Percentiles rank a stretch among this genome's conserved stretches.
phyloP scores from a whole-genome alignment of 2,329 filamentous ascomycete genomes.

The Ascochyta viciae-villosae region DNA sequence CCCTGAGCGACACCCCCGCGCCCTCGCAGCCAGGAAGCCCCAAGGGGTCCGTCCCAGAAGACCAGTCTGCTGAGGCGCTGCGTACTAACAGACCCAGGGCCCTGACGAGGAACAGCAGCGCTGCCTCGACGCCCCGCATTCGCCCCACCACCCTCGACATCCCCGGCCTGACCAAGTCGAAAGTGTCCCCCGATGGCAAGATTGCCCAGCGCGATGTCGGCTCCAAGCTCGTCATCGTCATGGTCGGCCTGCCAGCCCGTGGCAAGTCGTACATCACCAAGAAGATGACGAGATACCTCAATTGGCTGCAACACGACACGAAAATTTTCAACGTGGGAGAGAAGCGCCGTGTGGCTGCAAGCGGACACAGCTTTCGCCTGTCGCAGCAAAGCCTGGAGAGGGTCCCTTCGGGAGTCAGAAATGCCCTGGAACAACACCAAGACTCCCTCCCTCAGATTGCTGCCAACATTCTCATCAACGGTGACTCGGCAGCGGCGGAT shows the following conservation, averaged over 20 bases:
- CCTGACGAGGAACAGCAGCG: conserved; percentile 75
- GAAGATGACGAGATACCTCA: conserved; percentile 92
- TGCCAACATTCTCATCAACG: conserved; percentile 66
- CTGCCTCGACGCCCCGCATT: conserved; percentile 76
- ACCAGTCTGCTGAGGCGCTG: conserved; percentile 17
- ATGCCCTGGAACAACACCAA: conserved; percentile 36
- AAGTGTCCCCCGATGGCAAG: conserved; percentile 91
- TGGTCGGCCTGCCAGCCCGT: conserved; percentile 94
- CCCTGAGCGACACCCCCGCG: conserved; percentile 68
- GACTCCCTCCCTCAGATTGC: conserved; percentile 51
- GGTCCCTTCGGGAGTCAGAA: conserved; percentile 31
- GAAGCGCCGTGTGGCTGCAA: conserved; percentile 80
- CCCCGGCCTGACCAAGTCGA: conserved; percentile 92
- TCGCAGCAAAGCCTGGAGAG: conserved; percentile 42
- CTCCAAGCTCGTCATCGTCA: conserved; percentile 95
- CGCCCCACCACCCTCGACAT: conserved; percentile 97
- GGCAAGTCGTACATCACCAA: conserved; percentile 99
- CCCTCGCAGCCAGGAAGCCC: conserved; percentile 69
- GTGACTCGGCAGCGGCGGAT: conserved; percentile 53
- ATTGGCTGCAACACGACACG: conserved; percentile 97
- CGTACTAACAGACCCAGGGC: conserved; percentile 57
- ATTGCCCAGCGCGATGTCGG: conserved; percentile 95
- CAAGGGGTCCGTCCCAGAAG: conserved; percentile 60
- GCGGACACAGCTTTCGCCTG: conserved; percentile 56
- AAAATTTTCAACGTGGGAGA: conserved; percentile 98